A percentile compares a stretch with the other conserved stretches of the same genome.
These are phyloP conservation scores for Trichomonas tenax DNA, from an alignment of 208 protist species.

Conservation along the genomic window DNA sequence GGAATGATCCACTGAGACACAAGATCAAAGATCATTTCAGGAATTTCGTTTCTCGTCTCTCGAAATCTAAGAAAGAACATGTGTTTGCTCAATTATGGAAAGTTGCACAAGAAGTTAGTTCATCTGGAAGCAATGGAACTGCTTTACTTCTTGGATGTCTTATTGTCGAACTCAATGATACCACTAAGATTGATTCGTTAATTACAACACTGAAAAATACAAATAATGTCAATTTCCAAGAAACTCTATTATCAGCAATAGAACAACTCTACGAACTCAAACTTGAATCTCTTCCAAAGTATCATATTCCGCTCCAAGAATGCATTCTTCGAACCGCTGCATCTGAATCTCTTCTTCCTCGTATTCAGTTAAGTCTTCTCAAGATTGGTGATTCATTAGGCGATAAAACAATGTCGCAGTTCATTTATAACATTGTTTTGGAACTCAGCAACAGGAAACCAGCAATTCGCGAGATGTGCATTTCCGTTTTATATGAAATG, in stretches of 20 bases:
- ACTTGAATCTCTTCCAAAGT: background rate
- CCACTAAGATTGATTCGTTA: background rate
- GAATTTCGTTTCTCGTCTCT: background rate
- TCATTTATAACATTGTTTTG: background rate
- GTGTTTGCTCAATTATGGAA: background rate
- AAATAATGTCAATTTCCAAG: background rate
- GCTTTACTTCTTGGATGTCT: background rate
- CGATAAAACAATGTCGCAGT: background rate
- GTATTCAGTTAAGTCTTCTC: background rate
- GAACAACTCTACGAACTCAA: background rate
- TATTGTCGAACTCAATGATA: background rate
- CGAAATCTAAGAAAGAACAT: background rate
- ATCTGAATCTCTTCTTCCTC: background rate
- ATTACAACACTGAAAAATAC: background rate
- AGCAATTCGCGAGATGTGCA: background rate
- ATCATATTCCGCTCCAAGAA: background rate
- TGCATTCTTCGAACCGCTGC: background rate
- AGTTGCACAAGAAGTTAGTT: background rate
- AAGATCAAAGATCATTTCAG: background rate
- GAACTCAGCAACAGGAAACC: background rate
- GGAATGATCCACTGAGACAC: background rate
- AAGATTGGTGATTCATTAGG: background rate
- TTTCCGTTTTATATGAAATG: background rate
- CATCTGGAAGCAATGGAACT: background rate
- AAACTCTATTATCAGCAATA: background rate